phyloP scores from a whole-genome alignment of 2,329 filamentous ascomycete species.

The Alternaria solani region DNA sequence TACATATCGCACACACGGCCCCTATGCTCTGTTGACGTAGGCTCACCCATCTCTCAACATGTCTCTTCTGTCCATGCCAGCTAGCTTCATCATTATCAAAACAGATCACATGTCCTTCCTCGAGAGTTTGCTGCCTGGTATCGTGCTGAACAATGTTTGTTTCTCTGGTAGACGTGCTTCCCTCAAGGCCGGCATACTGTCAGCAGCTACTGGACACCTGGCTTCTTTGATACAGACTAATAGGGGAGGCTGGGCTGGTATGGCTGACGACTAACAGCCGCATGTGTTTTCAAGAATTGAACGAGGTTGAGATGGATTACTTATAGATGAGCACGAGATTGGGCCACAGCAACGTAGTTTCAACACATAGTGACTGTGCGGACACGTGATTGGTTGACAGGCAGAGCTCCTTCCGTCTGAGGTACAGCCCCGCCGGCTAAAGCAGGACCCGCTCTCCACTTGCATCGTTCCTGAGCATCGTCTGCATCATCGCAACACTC shows the following conservation, averaged over 20 bases:
- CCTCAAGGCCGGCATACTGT: background rate
- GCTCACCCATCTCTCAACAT: background rate
- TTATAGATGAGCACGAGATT: too few relatives aligned
- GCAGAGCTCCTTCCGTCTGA: background rate
- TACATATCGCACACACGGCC: background rate
- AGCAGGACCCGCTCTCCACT: slow-evolving; percentile 13
- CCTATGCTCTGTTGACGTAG: background rate
- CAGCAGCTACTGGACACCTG: background rate
- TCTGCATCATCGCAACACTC: slow-evolving; percentile 17
- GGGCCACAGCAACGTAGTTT: too few relatives aligned
- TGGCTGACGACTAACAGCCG: too few relatives aligned
- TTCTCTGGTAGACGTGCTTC: background rate
- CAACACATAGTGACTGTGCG: too few relatives aligned
- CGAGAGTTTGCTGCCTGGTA: background rate
- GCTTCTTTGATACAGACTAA: too few relatives aligned
- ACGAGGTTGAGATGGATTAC: too few relatives aligned
- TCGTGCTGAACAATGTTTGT: background rate
- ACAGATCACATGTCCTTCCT: background rate
- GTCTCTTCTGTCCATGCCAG: background rate
- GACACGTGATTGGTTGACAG: background rate
- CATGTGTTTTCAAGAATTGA: too few relatives aligned
- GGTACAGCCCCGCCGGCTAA: slow-evolving; percentile 12
- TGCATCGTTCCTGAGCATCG: slow-evolving; percentile 1
- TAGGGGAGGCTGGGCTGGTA: too few relatives aligned
- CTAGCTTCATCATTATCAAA: background rate